These are phyloP conservation scores for Stylosanthes scabra DNA, from an alignment of 331 rosid species.

Conservation along the genomic window DNA sequence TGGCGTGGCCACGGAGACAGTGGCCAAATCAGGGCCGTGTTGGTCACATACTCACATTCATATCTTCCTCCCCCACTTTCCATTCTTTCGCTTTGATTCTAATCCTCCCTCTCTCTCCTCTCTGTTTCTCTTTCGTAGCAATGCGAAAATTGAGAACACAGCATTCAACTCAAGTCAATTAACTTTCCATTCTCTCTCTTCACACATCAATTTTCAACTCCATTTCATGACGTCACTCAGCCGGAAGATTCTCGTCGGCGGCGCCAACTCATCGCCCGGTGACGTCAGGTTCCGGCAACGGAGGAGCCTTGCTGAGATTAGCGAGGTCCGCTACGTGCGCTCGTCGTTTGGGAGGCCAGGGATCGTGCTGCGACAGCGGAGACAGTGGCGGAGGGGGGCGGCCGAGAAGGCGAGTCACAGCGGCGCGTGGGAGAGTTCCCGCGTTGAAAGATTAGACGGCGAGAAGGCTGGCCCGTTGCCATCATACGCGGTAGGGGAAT, in stretches of 20 bases:
- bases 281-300: conserved; percentile 4
- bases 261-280: conserved; percentile 1
- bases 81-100: neutral
- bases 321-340: neutral
- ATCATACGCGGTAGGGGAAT: conserved; percentile 43
- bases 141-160: neutral
- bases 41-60: too few species aligned
- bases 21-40: too few species aligned
- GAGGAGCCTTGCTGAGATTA: conserved; percentile 2
- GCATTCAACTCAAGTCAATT: too few species aligned
- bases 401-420: conserved; percentile 40
- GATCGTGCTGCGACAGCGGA: conserved; percentile 37
- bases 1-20: too few species aligned
- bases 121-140: neutral
- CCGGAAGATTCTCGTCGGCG: conserved; percentile 32
- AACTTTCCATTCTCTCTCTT: neutral
- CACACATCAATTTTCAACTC: neutral
- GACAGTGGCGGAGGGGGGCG: neutral
- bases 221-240: conserved; percentile 44
- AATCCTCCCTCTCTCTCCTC: neutral
- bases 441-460: conserved; percentile 20
- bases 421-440: conserved; percentile 55
- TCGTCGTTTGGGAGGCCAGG: neutral
- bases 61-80: too few species aligned
- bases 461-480: conserved; percentile 41